These are phyloP conservation scores for Beta vulgaris DNA, from an alignment of 148 eudicot genomes.

Conservation along the genomic window DNA sequence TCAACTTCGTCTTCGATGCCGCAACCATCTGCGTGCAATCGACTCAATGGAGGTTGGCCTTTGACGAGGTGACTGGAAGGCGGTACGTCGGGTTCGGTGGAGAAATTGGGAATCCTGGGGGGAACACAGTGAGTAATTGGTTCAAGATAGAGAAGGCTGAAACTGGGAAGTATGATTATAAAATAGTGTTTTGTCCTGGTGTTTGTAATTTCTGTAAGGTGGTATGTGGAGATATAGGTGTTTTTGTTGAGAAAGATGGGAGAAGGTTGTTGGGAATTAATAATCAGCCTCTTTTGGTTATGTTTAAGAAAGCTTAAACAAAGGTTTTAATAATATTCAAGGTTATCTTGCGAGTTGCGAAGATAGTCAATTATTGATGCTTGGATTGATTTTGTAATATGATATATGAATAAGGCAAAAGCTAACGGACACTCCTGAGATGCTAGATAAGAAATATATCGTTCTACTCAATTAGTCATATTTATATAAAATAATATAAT, in stretches of 20 bases:
- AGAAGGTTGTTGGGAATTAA: conserved; percentile 39
- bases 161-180: conserved; percentile 27
- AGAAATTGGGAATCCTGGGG: conserved; percentile 39
- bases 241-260: conserved; percentile 34
- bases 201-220: conserved; percentile 50
- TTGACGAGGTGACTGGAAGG: conserved; percentile 23
- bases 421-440: too few species aligned
- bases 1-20: conserved; percentile 40
- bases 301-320: conserved; percentile 40
- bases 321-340: neutral
- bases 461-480: too few species aligned
- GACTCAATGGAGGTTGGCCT: conserved; percentile 34
- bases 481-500: too few species aligned
- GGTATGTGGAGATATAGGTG: conserved; percentile 42
- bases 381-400: too few species aligned
- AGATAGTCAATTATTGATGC: too few species aligned
- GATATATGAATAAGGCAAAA: too few species aligned
- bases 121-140: conserved; percentile 39
- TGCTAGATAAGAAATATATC: too few species aligned
- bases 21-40: conserved; percentile 39
- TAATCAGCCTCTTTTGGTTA: conserved; percentile 40
- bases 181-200: conserved; percentile 52
- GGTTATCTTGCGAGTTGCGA: neutral
- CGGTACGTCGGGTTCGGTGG: conserved; percentile 44
- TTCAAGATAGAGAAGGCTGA: conserved; percentile 44